Conservation (phyloP, 345 rosid genomes). For the Lepidium didymum region DNA sequence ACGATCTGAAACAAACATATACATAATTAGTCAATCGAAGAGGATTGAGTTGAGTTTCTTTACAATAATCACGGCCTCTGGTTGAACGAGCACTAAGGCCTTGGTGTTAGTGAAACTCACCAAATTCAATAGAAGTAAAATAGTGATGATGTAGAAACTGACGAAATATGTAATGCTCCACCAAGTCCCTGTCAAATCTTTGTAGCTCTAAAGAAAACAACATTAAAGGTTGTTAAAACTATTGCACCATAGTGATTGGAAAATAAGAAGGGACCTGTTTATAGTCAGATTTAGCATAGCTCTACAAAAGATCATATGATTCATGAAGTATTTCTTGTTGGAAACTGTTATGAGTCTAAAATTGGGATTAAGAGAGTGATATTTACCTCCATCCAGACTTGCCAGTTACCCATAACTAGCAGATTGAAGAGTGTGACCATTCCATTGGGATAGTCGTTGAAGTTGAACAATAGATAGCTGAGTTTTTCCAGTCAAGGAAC, state of each 20-base stretch:
- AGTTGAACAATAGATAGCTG: conserved; percentile 81
- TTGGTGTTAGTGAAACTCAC: conserved; percentile 38
- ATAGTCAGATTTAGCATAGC: conserved; percentile 1
- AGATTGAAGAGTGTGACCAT: conserved; percentile 94
- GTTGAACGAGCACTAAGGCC: neutral
- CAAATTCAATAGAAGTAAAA: conserved; percentile 81
- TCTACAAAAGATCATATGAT: neutral
- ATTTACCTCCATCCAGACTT: conserved; percentile 87
- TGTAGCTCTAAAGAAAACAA: conserved; percentile 61
- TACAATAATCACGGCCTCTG: neutral
- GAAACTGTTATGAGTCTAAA: neutral
- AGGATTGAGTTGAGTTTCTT: neutral
- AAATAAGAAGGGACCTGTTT: neutral
- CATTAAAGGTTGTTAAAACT: conserved; percentile 1
- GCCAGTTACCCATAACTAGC: conserved; percentile 93
- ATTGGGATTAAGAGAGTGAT: neutral
- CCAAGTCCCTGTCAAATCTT: conserved; percentile 68
- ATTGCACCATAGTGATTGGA: neutral
- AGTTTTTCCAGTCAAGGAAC: conserved; percentile 40
- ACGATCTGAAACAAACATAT: conserved; percentile 50
- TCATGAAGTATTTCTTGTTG: neutral
- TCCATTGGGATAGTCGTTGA: conserved; percentile 96
- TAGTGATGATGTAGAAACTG: conserved; percentile 85
- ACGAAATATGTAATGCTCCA: conserved; percentile 76
- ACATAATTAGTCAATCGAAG: neutral